Base-by-base conservation (phyloP, 208 protist genomes). In the Leishmania braziliensis region DNA sequence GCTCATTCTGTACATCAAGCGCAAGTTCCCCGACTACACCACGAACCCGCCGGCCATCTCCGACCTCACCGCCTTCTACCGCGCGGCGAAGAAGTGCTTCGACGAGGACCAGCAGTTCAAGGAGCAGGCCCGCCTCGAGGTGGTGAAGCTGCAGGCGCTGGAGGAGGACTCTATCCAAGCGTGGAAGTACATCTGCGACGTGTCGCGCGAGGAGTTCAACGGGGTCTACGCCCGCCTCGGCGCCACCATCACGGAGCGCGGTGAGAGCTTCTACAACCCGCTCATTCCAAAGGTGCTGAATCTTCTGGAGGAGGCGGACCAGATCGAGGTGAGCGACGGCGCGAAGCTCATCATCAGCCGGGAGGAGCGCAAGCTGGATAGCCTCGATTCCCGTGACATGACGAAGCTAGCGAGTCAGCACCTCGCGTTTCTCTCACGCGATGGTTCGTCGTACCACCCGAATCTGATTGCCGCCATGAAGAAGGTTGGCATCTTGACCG, bases 231-330 rank as follows among this genome's bases (percentile, higher is more conserved):
- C 92, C 20, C 92, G 91, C 81, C 96, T 99, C 75, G 85, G 93
- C 76, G 85, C 91, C 72, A 81, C 50, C 54, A 90, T 99, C 66
- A 89, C 96, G 78, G 97, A 99, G 86, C 89, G 92, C 51, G 98
- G 98, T 36, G 98, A 99, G 91, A 99, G 97, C 83, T 99, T 98
- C 85, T 99, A 99, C 95, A 98, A 98, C 83, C 86, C 91, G 16
- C 85, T 98, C 74, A 97, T 99, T 85, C 92, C 92, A 5, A 84
- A 90, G 56, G 92, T 98, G 56, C 78, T 99, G 36, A 70, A 86
- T 50, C 73, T 97, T 39, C 88, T 99, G 48, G 88, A 97, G 69
- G 86, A 96, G 73, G 88, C 87, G 14, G 94, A 93, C 39, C 88
- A 95, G 75, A 86, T 96, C 43, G 91, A 92, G 84, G 88, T 91